These are phyloP conservation scores for Saccharomycopsis sp. DNA, from an alignment of 805 yeast species.

Conservation along the genomic window DNA sequence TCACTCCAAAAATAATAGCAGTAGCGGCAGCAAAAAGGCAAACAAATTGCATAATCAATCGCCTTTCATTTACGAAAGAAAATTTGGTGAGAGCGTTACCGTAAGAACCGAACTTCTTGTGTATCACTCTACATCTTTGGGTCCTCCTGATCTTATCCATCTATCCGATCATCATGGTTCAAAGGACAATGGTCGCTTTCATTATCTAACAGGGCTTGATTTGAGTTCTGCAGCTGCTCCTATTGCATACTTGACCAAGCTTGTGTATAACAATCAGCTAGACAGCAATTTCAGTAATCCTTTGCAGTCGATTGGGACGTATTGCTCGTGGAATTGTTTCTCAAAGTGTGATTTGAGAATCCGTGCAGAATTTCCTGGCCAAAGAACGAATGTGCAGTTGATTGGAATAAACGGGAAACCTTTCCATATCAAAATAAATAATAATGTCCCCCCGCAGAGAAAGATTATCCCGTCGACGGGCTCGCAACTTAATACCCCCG, in stretches of 20 bases:
- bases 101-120: slow-evolving; percentile 16
- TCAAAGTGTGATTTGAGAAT: slow-evolving; percentile 68
- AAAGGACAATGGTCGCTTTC: slow-evolving; percentile 41
- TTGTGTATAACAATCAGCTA: slow-evolving; percentile 49
- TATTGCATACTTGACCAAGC: slow-evolving; percentile 48
- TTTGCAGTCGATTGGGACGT: slow-evolving; percentile 44
- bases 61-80: slow-evolving; percentile 16
- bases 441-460: background rate
- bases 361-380: slow-evolving; percentile 48
- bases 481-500: background rate
- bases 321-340: slow-evolving; percentile 69
- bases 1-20: background rate
- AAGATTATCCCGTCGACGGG: background rate
- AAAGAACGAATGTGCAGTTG: slow-evolving; percentile 15
- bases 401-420: slow-evolving; percentile 19
- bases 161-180: slow-evolving; percentile 28
- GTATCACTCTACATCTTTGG: slow-evolving; percentile 27
- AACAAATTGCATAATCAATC: slow-evolving; percentile 6
- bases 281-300: slow-evolving; percentile 38
- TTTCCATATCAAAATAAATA: slow-evolving; percentile 7
- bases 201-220: slow-evolving; percentile 48
- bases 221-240: slow-evolving; percentile 46
- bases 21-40: slow-evolving; percentile 1
- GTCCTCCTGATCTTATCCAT: slow-evolving; percentile 70
- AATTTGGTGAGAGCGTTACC: slow-evolving; percentile 13